Evolutionary conservation across 192 early-diverging fungal genomes (phyloP), one percentile per base, ranked within the genome.

Genomic region (Coemansia sp.): DNA sequence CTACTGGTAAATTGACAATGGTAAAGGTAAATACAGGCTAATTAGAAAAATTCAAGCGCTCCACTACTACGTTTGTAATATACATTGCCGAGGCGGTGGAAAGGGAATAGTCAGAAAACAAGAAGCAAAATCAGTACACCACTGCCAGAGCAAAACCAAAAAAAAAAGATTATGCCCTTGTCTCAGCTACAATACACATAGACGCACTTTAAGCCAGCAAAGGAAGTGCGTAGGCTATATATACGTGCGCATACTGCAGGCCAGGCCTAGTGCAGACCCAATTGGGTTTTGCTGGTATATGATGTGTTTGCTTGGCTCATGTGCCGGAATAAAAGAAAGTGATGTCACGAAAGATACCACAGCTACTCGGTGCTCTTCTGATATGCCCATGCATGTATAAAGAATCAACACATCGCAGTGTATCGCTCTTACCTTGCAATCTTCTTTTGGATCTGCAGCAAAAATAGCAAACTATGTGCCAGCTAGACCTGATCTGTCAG

Each of bases 331-430:
- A 54, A 50, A 54, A 54, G 25, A 54, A 16, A 59, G n/a, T 59
- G 57, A 59, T 59, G 57, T 59, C 57, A 41, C 57, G n/a, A 59
- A 41, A 59, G 57, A 59, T 59, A 59, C 32, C 57, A 59, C 39
- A 59, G 57, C 57, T 59, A 59, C 57, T 16, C 57, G 13, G 5
- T 16, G 39, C 38, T 38, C n/a, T 59, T 5, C 25, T 59, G 39
- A 41, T 59, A 59, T 32, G 40, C n/a, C 39, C 32, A 13, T 40
- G 57, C 57, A 59, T 59, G 25, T 59, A 38, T 59, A 41, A 22
- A 59, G 37, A 9, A 59, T 40, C 39, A 38, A 7, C 9, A 41
- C 14, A 59, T 59, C 57, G 40, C n/a, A 59, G 20, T 40, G 57
- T 59, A 59, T 59, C 57, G 39, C 32, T 39, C 57, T 41, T 59